Base-by-base conservation (phyloP, 768 basidiomycete species). In the Termitomyces heimii region DNA sequence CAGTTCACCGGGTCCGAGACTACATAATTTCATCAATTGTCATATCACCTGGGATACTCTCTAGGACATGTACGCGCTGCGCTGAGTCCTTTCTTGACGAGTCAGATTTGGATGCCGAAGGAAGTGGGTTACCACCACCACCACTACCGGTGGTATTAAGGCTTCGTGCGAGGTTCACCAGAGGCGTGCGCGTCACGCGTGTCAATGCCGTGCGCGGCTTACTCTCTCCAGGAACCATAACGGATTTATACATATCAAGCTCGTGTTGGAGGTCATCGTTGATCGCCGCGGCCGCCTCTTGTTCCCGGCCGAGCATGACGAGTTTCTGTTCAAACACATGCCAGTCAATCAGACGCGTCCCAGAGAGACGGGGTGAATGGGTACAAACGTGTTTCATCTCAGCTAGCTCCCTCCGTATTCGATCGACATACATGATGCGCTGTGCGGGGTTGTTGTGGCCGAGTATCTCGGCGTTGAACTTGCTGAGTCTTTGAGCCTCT, bases 371-470 rank as follows among this genome's bases (percentile, higher is more conserved):
- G 14, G 22, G 37, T 0, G 5, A 42, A 37, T 47, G 57, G n/a
- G 24, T 28, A 72, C 86, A 58, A 59, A 91, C 93, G 71, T 91
- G 88, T 69, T 92, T 93, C 5, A 82, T 77, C 55, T 92, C 85
- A 2, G 90, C 83, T 49, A 95, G 73, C 67, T 96, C 93, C 55
- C 80, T 75, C 35, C 94, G 79, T 53, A 97, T 83, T 54, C 85
- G 79, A 57, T 95, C 94, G 16, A 97, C 84, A 63, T 96, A 95
- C 68, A 85, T 76, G 64, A 97, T 93, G 58, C 85, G 82, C 70
- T 96, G 94, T 1, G 84, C 83, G 9, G 90, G 89, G 66, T 95
- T 94, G 34, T 81, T 78, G 66, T 95, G 93, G 0, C 91, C 84
- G 18, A 94, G 73, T 57, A 96, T 88, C 67, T 94, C 85, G 0